A percentile compares a stretch with the other conserved stretches of the same genome.
Evolutionary conservation across 305 asterid genomes (phyloP).

Genomic region (Andrographis paniculata): DNA sequence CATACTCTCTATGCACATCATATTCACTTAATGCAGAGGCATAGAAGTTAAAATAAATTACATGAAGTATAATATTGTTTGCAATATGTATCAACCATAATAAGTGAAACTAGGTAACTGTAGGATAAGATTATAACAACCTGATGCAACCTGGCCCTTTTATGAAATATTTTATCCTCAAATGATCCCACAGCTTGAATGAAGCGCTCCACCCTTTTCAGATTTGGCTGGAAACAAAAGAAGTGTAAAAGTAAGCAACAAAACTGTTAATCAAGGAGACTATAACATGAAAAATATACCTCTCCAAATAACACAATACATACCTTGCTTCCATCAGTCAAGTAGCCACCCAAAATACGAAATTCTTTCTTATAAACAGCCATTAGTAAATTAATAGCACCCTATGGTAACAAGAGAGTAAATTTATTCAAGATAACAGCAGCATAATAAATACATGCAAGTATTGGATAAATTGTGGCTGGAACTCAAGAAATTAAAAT

Average conservation of each 20-base stretch:
- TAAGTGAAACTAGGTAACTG: slow-evolving; percentile 8
- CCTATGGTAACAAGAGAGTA: slow-evolving; percentile 38
- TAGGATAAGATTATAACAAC: slow-evolving; percentile 27
- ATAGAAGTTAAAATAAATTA: no score
- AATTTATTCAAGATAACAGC: slow-evolving; percentile 12
- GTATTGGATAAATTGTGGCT: background rate
- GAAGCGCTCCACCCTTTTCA: slow-evolving; percentile 74
- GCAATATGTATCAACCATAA: background rate
- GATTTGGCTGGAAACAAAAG: slow-evolving; percentile 55
- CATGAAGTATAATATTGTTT: no score
- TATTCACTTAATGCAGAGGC: no score
- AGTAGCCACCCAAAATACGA: slow-evolving; percentile 70
- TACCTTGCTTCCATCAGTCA: slow-evolving; percentile 94
- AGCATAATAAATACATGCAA: slow-evolving; percentile 4
- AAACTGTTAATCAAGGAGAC: slow-evolving; percentile 9
- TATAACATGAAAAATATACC: slow-evolving; percentile 14
- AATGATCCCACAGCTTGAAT: slow-evolving; percentile 93
- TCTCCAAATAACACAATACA: slow-evolving; percentile 12
- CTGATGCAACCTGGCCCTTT: slow-evolving; percentile 86
- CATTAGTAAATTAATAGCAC: slow-evolving; percentile 91
- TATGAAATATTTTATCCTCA: slow-evolving; percentile 92
- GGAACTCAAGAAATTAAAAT: slow-evolving; percentile 1
- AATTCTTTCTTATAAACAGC: slow-evolving; percentile 94
- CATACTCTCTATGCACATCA: slow-evolving; percentile 6
- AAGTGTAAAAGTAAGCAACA: slow-evolving; percentile 14